Conservation (phyloP, 164 flowering plant genomes). For the Vitis rotundifolia region DNA sequence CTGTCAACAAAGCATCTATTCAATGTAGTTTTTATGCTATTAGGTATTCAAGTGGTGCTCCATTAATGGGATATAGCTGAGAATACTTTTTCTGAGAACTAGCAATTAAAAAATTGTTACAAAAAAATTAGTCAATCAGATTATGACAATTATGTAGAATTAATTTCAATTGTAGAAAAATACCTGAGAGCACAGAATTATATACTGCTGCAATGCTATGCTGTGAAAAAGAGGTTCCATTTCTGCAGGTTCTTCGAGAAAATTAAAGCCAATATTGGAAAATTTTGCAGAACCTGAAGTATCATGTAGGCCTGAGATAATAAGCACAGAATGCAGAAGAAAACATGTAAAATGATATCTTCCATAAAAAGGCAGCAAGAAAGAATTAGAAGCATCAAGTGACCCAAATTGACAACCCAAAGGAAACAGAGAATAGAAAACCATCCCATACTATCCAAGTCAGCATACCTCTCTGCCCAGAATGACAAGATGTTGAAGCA, state of each 20-base stretch:
- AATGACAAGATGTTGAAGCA: conserved; percentile 22
- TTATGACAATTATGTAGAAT: background rate
- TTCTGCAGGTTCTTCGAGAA: conserved; percentile 29
- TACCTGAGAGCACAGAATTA: conserved; percentile 91
- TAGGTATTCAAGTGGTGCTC: too few relatives aligned
- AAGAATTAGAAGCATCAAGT: background rate
- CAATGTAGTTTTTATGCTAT: too few relatives aligned
- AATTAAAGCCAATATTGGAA: conserved; percentile 41
- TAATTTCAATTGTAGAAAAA: background rate
- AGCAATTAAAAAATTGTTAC: too few relatives aligned
- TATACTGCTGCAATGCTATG: conserved; percentile 72
- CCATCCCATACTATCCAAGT: conserved; percentile 11
- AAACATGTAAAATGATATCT: background rate
- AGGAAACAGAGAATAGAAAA: background rate
- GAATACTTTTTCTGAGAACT: too few relatives aligned
- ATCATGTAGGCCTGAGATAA: conserved; percentile 13
- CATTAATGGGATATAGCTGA: too few relatives aligned
- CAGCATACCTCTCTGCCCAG: conserved; percentile 16
- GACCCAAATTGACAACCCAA: background rate
- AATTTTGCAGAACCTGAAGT: conserved; percentile 17
- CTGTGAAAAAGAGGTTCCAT: conserved; percentile 64
- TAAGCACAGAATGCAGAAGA: background rate
- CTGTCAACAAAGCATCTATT: background rate
- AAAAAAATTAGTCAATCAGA: too few relatives aligned
- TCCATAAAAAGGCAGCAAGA: background rate